Evolutionary conservation across 768 basidiomycete genomes (phyloP), one percentile per base, ranked within the genome.

Genomic region (Xerocomus potaroensis): DNA sequence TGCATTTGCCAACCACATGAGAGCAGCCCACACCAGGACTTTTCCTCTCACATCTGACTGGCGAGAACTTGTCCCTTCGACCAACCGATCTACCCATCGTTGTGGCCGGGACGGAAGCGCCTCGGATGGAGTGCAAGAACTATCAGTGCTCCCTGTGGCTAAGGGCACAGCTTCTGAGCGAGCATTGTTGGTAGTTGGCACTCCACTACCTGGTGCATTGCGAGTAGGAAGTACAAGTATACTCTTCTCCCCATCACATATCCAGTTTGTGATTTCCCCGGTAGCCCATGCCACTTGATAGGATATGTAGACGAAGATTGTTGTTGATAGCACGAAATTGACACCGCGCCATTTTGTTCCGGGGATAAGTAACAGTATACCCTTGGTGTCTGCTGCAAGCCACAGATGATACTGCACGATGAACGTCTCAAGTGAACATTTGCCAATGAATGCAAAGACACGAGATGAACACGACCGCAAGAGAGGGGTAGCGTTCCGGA

Each of bases 321-420:
- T 67, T 14, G 83, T 81, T 14, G 89, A 85, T 37, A 93, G 55
- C 23, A 88, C 60, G 50, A 92, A 79, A 65, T 94, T 96, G 56
- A 87, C 37, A n/a, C 80, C 75, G 22, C 91, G 77, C 77, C 83
- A 86, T 35, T 63, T 66, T 1, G 79, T 80, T 12, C 87, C 85
- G 0, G 90, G 90, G 35, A 94, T 69, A 41, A 93, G 76, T 39
- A 91, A 66, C 19, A 95, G 74, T 48, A 94, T 73, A 15, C 87
- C 86, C 63, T 87, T 87, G 26, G 84, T 89, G 57, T 92, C 89
- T 4, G 76, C 87, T 0, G 87, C 91, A 27, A 92, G 72, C 88
- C 88, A 92, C 35, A 89, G 69, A 57, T 90, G 91, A 63, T 83
- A 94, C 61, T 95, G 91, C 48, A 94, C 78, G 59, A 94, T 86